These are phyloP conservation scores for Penicillium sp. DNA, from an alignment of 2,329 filamentous ascomycete species.

Conservation along the genomic window DNA sequence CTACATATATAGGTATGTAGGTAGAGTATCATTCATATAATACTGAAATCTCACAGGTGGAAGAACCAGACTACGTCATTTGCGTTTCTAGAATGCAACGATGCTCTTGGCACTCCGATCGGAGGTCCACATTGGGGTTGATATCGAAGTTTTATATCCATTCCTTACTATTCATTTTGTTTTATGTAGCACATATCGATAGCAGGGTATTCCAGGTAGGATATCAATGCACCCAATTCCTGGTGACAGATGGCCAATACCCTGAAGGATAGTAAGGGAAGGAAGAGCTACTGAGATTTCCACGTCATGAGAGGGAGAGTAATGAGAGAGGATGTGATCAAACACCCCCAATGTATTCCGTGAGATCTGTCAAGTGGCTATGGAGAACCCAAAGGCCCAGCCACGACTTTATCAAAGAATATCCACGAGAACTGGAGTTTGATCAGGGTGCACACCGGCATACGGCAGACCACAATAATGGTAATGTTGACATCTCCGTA, in stretches of 20 bases:
- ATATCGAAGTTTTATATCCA: not conserved
- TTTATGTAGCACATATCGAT: too few relatives aligned
- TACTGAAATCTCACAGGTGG: not conserved
- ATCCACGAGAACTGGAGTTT: not conserved
- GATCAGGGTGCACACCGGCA: not conserved
- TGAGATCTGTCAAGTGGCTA: not conserved
- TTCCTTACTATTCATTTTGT: not conserved
- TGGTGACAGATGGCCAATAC: too few relatives aligned
- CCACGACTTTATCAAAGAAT: not conserved
- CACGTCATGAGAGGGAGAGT: too few relatives aligned
- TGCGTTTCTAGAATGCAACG: not conserved
- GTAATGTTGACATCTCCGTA: not conserved
- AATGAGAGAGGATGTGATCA: not conserved
- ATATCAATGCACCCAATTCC: too few relatives aligned
- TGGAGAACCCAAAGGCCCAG: not conserved
- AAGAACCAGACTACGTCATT: not conserved
- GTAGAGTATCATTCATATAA: too few relatives aligned
- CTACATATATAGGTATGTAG: too few relatives aligned
- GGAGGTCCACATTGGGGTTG: not conserved
- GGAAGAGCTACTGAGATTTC: too few relatives aligned
- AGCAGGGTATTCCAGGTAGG: too few relatives aligned
- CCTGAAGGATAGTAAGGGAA: too few relatives aligned
- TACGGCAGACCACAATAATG: not conserved
- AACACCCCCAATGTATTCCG: not conserved
- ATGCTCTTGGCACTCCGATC: slow-evolving; percentile 2